Percentiles rank a stretch among this genome's conserved stretches.
Evolutionary conservation across 108 stramenopile species (phyloP).

Genomic region (Skeletonema potamos): DNA sequence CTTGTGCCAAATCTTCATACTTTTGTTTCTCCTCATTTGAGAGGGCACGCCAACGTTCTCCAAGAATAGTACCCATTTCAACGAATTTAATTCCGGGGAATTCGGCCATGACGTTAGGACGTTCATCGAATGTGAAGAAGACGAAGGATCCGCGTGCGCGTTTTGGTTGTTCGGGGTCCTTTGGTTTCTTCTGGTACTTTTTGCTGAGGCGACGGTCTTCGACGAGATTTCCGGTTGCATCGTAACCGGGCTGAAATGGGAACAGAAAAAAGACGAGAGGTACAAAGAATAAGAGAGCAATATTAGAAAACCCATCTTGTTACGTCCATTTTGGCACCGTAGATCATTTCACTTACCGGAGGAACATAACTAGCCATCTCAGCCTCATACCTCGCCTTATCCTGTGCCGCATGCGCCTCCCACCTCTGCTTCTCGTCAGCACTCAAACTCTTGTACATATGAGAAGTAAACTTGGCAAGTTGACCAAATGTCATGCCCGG

Average conservation of each 20-base stretch:
- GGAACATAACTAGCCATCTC: conserved; percentile 79
- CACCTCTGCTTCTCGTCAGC: conserved; percentile 81
- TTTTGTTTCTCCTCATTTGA: conserved; percentile 79
- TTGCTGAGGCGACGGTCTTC: conserved; percentile 73
- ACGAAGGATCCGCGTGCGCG: conserved; percentile 78
- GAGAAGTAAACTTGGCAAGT: conserved; percentile 87
- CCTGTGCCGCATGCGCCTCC: conserved; percentile 78
- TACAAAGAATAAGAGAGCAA: not conserved
- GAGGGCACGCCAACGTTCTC: conserved; percentile 89
- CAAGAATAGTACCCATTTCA: conserved; percentile 88
- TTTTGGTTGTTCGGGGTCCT: conserved; percentile 81
- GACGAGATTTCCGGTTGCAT: conserved; percentile 75
- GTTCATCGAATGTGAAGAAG: conserved; percentile 85
- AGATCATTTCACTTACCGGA: conserved; percentile 36
- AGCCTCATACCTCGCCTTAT: conserved; percentile 80
- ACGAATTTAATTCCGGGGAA: conserved; percentile 90
- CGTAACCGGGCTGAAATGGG: conserved; percentile 62
- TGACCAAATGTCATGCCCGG: conserved; percentile 85
- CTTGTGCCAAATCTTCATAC: conserved; percentile 83
- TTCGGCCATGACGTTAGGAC: conserved; percentile 80
- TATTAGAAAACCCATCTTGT: not conserved
- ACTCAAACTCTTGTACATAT: conserved; percentile 87
- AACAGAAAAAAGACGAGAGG: not conserved
- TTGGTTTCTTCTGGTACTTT: conserved; percentile 63
- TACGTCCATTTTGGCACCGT: no score